Base-by-base conservation (phyloP, 345 rosid species). In the Cardamine occulta region DNA sequence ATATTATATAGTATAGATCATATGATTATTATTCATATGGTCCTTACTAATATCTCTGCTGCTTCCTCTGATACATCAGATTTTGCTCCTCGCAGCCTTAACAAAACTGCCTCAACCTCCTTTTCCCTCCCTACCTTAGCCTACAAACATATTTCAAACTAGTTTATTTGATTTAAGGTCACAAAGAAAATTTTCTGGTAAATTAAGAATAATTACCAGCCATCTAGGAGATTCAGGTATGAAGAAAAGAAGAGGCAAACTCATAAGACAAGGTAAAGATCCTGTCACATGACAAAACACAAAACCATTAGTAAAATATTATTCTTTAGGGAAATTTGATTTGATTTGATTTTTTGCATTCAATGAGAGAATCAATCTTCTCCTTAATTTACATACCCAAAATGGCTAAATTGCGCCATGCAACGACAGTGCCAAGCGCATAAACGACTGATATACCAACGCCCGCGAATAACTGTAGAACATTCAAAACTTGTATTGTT, bases 201-300 rank as follows among this genome's bases (percentile, higher is more conserved):
- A 40, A 64, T 1, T 1, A 47, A 63, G 47, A n/a, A n/a, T 14
- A 34, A 64, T 72, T 72, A 78, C 81, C 29, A 72, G 81, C 77
- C 81, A 79, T 79, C 78, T 60, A 42, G 78, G 81, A 73, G 81
- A 79, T 68, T 79, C 78, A 0, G 78, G 81, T 26, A 79, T 26
- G 74, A 67, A 73, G 54, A 79, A 79, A 68, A 79, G 78, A 52
- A 79, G 81, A 73, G 78, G 81, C n/a, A 79, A 15, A 53, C 1
- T 11, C 37, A 79, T 7, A 7, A 79, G 47, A 5, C 37, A 67
- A 52, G 74, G 78, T 54, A 79, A 5, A 42, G 78, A 29, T 13
- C 78, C 81, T 79, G 48, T 68, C 53, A 34, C 47, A 24, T 5
- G 7, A 18, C 49, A 56, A 19, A 74, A 42, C 49, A 32, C 32